Conservation (phyloP, 2,329 filamentous ascomycete genomes). For the Xylariaceae sp. region DNA sequence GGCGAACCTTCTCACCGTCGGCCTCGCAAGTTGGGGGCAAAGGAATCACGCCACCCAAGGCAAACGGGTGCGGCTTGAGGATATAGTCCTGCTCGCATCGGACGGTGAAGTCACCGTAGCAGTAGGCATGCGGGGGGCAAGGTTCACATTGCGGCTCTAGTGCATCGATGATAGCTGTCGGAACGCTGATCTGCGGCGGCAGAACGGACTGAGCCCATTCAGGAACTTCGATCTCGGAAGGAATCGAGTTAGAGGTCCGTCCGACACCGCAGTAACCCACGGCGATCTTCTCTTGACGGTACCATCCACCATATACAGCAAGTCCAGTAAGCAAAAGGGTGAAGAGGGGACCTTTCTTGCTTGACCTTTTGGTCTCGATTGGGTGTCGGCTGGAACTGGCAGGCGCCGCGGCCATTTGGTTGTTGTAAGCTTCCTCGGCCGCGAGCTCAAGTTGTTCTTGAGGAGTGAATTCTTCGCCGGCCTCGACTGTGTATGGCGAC, state of each 20-base stretch:
- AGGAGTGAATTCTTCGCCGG: conserved; percentile 89
- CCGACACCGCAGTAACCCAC: conserved; percentile 93
- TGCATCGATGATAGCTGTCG: conserved; percentile 64
- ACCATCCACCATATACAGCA: conserved; percentile 72
- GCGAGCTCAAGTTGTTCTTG: conserved; percentile 79
- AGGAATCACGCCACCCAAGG: conserved; percentile 73
- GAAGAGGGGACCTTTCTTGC: conserved; percentile 60
- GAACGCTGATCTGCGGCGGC: conserved; percentile 57
- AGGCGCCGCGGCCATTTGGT: conserved; percentile 42
- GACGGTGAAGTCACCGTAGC: conserved; percentile 70
- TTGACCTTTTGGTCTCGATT: conserved; percentile 36
- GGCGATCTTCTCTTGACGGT: conserved; percentile 90
- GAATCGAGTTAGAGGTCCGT: conserved; percentile 51
- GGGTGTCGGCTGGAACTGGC: conserved; percentile 35
- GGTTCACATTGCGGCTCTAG: conserved; percentile 79
- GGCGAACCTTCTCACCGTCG: conserved; percentile 84
- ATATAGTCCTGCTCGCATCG: conserved; percentile 85
- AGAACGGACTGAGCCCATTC: conserved; percentile 37
- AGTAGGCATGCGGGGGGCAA: conserved; percentile 86
- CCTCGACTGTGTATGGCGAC: conserved; percentile 47
- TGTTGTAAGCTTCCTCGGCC: conserved; percentile 57
- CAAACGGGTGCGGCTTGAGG: conserved; percentile 75
- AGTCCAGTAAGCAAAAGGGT: conserved; percentile 67
- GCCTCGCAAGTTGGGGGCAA: conserved; percentile 89
- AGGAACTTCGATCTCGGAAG: conserved; percentile 40